Evolutionary conservation across 441 rosid species (phyloP).

Genomic region (Brassica balearica): DNA sequence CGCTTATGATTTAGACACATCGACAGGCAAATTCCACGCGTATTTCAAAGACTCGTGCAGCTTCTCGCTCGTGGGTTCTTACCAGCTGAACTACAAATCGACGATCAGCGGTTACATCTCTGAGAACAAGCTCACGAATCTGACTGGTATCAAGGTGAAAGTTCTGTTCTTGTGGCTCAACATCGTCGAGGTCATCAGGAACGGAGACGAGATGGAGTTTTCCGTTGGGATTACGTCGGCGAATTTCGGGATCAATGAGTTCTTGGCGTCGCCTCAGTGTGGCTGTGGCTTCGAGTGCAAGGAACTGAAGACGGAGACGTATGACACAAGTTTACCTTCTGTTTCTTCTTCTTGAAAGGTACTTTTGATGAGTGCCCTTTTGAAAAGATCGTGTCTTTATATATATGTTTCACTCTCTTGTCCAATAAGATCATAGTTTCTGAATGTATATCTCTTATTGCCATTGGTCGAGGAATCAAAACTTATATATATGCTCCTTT

Average conservation of each 20-base stretch:
- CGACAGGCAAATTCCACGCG: constrained; percentile 69
- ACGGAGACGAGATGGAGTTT: constrained; percentile 63
- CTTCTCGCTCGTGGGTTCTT: constrained; percentile 88
- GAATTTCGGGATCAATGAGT: constrained; percentile 70
- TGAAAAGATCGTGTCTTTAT: neutral
- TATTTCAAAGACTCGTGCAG: constrained; percentile 68
- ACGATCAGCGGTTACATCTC: constrained; percentile 72
- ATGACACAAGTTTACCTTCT: constrained; percentile 42
- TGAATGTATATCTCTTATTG: neutral
- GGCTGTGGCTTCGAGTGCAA: constrained; percentile 87
- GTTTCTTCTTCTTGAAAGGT: constrained; percentile 55
- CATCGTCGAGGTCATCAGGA: constrained; percentile 77
- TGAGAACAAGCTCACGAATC: constrained; percentile 56
- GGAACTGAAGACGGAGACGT: constrained; percentile 38
- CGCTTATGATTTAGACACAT: constrained; percentile 64
- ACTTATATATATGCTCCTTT: neutral
- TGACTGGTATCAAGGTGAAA: constrained; percentile 81
- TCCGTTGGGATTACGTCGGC: constrained; percentile 97
- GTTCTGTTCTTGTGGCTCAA: constrained; percentile 83
- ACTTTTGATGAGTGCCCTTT: constrained; percentile 18
- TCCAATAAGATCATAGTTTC: constrained; percentile 29
- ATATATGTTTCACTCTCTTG: constrained; percentile 9
- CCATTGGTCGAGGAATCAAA: constrained; percentile 29
- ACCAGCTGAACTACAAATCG: constrained; percentile 75
- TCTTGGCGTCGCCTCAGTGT: constrained; percentile 84